A percentile compares a stretch with the other conserved stretches of the same genome.
These are phyloP conservation scores for Phialemoniopsis sp. DNA, from an alignment of 2,329 filamentous ascomycete species.

Conservation along the genomic window DNA sequence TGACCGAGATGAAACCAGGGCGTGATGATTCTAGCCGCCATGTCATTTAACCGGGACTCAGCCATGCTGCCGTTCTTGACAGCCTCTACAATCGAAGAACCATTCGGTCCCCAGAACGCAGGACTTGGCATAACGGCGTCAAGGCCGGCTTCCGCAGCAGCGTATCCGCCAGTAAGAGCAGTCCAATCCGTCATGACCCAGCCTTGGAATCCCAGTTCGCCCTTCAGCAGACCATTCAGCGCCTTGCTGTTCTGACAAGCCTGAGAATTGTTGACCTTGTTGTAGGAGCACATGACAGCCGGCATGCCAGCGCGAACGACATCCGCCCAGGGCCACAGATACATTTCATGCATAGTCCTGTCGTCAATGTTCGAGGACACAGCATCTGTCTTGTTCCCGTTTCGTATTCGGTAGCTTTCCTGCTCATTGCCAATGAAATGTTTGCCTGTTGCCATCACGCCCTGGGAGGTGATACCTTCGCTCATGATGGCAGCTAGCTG, in stretches of 20 bases:
- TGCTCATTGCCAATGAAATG: conserved; percentile 71
- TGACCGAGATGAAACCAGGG: conserved; percentile 56
- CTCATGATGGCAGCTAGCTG: conserved; percentile 40
- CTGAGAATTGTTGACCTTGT: conserved; percentile 74
- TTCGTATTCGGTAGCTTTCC: conserved; percentile 36
- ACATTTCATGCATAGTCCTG: conserved; percentile 67
- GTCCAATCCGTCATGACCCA: conserved; percentile 58
- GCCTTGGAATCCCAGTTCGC: conserved; percentile 73
- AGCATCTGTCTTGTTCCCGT: conserved; percentile 46
- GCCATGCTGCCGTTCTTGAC: conserved; percentile 57
- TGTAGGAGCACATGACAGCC: conserved; percentile 61
- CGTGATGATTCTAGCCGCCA: conserved; percentile 64
- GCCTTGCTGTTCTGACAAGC: conserved; percentile 71
- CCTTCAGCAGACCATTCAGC: conserved; percentile 68
- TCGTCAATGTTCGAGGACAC: conserved; percentile 63
- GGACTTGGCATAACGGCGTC: no score
- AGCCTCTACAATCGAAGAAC: conserved; percentile 40
- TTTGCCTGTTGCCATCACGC: conserved; percentile 76
- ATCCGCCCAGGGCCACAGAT: conserved; percentile 71
- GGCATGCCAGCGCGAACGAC: conserved; percentile 63
- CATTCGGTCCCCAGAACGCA: conserved; percentile 47
- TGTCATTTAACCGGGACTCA: conserved; percentile 59
- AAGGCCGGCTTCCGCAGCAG: conserved; percentile 57
- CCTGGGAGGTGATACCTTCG: conserved; percentile 71
- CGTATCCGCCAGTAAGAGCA: conserved; percentile 60